phyloP scores from a whole-genome alignment of 345 rosid genomes.

The Hypericum perforatum region DNA sequence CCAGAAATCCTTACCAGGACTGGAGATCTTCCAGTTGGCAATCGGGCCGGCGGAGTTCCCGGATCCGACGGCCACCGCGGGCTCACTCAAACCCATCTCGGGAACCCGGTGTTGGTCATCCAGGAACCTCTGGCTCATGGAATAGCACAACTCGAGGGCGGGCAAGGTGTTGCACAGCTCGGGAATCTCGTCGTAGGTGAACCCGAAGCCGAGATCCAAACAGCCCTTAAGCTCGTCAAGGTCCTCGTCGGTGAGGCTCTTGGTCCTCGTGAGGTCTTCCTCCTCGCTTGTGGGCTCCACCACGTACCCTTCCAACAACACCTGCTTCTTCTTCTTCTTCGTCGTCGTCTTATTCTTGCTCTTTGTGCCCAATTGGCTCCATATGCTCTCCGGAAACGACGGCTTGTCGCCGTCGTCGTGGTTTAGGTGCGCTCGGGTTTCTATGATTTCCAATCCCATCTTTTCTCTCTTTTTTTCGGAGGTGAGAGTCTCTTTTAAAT shows the following conservation, averaged over 20 bases:
- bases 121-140: conserved; percentile 81
- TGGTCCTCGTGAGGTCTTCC: conserved; percentile 63
- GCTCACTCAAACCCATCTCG: conserved; percentile 15
- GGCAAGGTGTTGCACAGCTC: conserved; percentile 97
- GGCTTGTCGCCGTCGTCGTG: not conserved
- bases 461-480: not conserved
- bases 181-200: conserved; percentile 88
- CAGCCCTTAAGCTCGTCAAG: conserved; percentile 91
- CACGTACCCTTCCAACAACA: conserved; percentile 80
- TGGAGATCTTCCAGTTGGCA: conserved; percentile 93
- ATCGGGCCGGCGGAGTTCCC: conserved; percentile 48
- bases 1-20: conserved; percentile 50
- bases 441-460: conserved; percentile 17
- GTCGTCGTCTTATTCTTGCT: conserved; percentile 12
- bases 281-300: conserved; percentile 25
- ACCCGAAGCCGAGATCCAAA: conserved; percentile 92
- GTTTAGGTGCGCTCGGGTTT: not conserved
- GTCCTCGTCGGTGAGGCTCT: conserved; percentile 91
- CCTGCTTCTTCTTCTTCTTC: conserved; percentile 68
- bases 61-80: conserved; percentile 21
- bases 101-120: conserved; percentile 59
- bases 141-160: conserved; percentile 92
- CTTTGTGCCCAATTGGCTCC: conserved; percentile 8
- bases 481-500: conserved; percentile 1
- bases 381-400: conserved; percentile 11